Percentiles rank a stretch among this genome's conserved stretches.
These are phyloP conservation scores for Rubus parviflorus DNA, from an alignment of 306 rosid species.

Conservation along the genomic window DNA sequence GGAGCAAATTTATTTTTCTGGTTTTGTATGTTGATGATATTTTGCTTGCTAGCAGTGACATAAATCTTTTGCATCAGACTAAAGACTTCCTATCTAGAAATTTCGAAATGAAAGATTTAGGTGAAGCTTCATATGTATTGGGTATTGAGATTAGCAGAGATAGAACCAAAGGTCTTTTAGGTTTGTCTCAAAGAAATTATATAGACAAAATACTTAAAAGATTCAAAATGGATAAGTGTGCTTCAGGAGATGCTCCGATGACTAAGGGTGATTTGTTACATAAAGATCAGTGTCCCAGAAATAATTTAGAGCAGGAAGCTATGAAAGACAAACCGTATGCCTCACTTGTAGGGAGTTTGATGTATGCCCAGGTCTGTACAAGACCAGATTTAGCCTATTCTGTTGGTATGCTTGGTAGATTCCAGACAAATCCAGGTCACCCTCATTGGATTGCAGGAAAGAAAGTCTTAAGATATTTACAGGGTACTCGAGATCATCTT, in stretches of 20 bases:
- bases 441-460: not conserved
- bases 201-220: not conserved
- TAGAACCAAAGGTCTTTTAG: not conserved
- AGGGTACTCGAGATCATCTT: not conserved
- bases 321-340: not conserved
- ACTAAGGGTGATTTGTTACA: not conserved
- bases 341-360: not conserved
- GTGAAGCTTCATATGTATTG: not conserved
- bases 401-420: not conserved
- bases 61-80: not conserved
- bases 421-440: not conserved
- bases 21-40: not conserved
- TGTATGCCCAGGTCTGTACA: not conserved
- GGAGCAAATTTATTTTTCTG: not conserved
- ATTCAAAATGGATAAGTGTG: not conserved
- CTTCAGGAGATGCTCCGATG: not conserved
- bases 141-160: not conserved
- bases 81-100: not conserved
- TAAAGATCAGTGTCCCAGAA: not conserved
- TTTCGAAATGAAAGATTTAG: not conserved
- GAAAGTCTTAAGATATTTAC: not conserved
- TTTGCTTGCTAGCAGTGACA: not conserved
- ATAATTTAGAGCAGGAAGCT: not conserved
- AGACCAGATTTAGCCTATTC: not conserved
- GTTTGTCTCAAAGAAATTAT: not conserved